Evolutionary conservation across 2,329 filamentous ascomycete genomes (phyloP).

Genomic region (Fusarium cyanostomum): DNA sequence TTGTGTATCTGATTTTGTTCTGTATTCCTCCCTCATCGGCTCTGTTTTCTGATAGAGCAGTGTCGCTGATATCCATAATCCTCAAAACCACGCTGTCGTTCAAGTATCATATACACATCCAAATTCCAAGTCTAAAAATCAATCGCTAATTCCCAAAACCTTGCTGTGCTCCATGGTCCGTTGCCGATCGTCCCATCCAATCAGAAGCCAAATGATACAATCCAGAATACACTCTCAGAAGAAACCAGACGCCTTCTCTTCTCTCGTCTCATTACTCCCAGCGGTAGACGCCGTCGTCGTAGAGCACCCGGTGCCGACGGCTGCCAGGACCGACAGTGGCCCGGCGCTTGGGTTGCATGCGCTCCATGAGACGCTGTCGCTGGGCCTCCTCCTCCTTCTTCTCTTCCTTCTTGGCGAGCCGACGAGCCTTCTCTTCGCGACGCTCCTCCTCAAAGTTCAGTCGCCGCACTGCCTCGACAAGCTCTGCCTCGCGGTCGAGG

Average conservation of each 20-base stretch:
- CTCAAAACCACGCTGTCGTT: background rate
- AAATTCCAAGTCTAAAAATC: slow-evolving; percentile 16
- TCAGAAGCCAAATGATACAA: slow-evolving; percentile 34
- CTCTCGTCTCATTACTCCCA: slow-evolving; percentile 47
- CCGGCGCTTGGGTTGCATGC: slow-evolving; percentile 52
- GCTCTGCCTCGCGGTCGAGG: slow-evolving; percentile 45
- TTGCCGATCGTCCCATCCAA: slow-evolving; percentile 6
- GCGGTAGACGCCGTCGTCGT: slow-evolving; percentile 53
- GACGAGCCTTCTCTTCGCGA: slow-evolving; percentile 46
- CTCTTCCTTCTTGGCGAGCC: slow-evolving; percentile 41
- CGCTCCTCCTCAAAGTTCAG: slow-evolving; percentile 47
- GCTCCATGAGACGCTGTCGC: slow-evolving; percentile 52
- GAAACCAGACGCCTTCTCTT: background rate
- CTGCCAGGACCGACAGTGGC: slow-evolving; percentile 50
- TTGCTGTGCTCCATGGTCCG: slow-evolving; percentile 6
- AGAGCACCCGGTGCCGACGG: slow-evolving; percentile 49
- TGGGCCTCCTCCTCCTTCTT: slow-evolving; percentile 52
- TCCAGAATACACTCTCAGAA: slow-evolving; percentile 10
- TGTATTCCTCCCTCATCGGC: slow-evolving; percentile 25
- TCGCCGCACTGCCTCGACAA: slow-evolving; percentile 47
- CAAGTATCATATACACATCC: background rate
- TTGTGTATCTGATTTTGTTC: slow-evolving; percentile 33
- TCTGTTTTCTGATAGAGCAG: slow-evolving; percentile 10
- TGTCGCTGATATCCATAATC: slow-evolving; percentile 21
- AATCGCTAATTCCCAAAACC: slow-evolving; percentile 23